Base-by-base conservation (phyloP, 2,329 filamentous ascomycete species). In the Apiospora kogelbergensis region DNA sequence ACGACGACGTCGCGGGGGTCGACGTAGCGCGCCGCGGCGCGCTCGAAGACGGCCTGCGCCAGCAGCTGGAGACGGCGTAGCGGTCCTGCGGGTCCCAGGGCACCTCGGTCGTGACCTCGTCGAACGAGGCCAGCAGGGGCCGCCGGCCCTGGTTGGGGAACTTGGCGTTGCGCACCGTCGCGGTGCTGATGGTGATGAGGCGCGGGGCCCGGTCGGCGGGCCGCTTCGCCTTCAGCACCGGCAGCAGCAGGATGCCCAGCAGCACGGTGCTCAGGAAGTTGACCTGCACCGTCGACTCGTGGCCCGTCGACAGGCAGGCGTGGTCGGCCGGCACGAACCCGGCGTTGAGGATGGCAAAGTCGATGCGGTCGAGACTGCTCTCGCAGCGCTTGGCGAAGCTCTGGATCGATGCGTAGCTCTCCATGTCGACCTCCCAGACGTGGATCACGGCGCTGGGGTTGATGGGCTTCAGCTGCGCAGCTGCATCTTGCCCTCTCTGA, bases 241-340 rank as follows among this genome's bases (percentile, higher is more conserved):
- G 72, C 11, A 73, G 70, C 0, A 74, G 41, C 3, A 72, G 64
- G n/a, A 71, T 45, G 3, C 70, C 67, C 53, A 75, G 68, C 17
- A 72, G 66, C 7, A 67, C 66, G 2, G 72, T 74, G 9, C 69
- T 70, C n/a, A 74, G 65, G 41, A 74, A 73, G 63, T 74, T 74
- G 69, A 75, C 70, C 68, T 73, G 72, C 2, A 75, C 40, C 11
- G 70, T 60, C 30, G 45, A 44, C 45, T 75, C 73, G 44, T 71
- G 70, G 20, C 69, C 70, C 22, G 69, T 48, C 20, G 17, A 30
- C 0, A 46, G 20, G 1, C 11, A 9, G 6, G 11, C 44, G 20
- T 46, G 44, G 7, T 46, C 20, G 6, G 44, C 44, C 20, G 44
- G 44, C 20, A n/a, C 44, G 44, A 46, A n/a, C n/a, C n/a, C n/a